Evolutionary conservation across 1,284 basidiomycete species (phyloP).

Genomic region (Cerioporus squamosus): DNA sequence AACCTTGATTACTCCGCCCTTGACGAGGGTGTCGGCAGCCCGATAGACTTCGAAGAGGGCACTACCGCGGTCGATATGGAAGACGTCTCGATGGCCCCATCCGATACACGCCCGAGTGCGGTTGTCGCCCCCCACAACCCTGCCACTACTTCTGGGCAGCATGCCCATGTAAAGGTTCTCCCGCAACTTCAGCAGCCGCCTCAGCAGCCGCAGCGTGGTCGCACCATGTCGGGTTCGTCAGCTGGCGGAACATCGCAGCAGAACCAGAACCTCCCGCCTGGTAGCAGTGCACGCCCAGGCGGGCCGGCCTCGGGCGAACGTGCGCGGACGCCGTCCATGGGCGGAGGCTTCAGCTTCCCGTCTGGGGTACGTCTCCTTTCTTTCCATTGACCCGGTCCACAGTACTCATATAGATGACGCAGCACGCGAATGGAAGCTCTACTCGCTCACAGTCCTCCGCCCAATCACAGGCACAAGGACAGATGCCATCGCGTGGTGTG

Average conservation of each 20-base stretch:
- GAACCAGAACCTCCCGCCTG: not conserved
- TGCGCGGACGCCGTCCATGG: constrained; percentile 45
- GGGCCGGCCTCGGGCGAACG: constrained; percentile 27
- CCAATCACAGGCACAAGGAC: not conserved
- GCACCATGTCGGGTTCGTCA: not conserved
- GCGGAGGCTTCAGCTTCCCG: constrained; percentile 60
- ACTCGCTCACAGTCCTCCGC: not conserved
- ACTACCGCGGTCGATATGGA: constrained; percentile 16
- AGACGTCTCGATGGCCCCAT: constrained; percentile 1
- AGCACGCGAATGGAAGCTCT: constrained; percentile 3
- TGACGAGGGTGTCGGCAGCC: constrained; percentile 43
- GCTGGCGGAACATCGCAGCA: not conserved
- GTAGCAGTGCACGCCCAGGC: not conserved
- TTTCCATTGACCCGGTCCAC: not conserved
- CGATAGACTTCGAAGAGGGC: constrained; percentile 54
- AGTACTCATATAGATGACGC: not conserved
- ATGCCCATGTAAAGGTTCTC: not conserved
- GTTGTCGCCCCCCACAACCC: not conserved
- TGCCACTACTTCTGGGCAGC: too few species aligned
- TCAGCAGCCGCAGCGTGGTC: not conserved
- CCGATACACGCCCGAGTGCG: not conserved
- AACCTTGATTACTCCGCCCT: constrained; percentile 58
- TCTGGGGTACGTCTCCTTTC: constrained; percentile 17
- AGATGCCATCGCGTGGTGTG: not conserved
- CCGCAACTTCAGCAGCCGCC: too few species aligned